Conservation (phyloP, 495 filamentous ascomycete genomes). For the Tuber aestivum region DNA sequence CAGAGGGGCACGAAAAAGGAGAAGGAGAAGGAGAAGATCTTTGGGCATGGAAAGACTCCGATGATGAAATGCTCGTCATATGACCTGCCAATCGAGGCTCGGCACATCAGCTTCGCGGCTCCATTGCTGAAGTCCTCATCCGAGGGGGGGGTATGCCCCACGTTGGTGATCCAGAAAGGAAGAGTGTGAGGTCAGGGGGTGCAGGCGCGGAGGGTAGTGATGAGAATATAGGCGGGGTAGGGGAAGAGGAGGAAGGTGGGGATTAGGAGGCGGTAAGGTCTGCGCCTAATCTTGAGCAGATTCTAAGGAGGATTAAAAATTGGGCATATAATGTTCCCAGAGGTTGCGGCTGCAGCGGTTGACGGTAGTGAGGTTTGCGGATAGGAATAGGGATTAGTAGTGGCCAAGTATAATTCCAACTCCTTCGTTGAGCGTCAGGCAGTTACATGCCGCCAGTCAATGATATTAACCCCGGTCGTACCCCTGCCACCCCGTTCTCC, state of each 20-base stretch:
- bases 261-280: conserved; percentile 59
- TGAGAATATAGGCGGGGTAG: conserved; percentile 48
- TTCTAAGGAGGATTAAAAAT: conserved; percentile 60
- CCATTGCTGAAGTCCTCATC: conserved; percentile 76
- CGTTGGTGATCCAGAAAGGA: conserved; percentile 50
- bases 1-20: conserved; percentile 37
- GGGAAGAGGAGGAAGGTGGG: conserved; percentile 51
- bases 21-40: conserved; percentile 42
- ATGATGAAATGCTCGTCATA: conserved; percentile 79
- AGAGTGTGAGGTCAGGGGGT: conserved; percentile 53
- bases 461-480: conserved; percentile 77
- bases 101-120: conserved; percentile 70
- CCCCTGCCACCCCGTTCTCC: conserved; percentile 74
- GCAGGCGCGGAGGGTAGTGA: conserved; percentile 44
- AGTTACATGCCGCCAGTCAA: conserved; percentile 45
- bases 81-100: conserved; percentile 68
- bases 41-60: no score
- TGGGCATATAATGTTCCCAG: conserved; percentile 42
- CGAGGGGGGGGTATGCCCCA: conserved; percentile 74
- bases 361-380: conserved; percentile 69
- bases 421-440: no score
- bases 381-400: conserved; percentile 51
- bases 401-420: conserved; percentile 51
- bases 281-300: conserved; percentile 66
- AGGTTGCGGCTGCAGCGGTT: conserved; percentile 79